These are phyloP conservation scores for Larix sibirica DNA, from an alignment of 83 land plant genomes.

Conservation along the genomic window DNA sequence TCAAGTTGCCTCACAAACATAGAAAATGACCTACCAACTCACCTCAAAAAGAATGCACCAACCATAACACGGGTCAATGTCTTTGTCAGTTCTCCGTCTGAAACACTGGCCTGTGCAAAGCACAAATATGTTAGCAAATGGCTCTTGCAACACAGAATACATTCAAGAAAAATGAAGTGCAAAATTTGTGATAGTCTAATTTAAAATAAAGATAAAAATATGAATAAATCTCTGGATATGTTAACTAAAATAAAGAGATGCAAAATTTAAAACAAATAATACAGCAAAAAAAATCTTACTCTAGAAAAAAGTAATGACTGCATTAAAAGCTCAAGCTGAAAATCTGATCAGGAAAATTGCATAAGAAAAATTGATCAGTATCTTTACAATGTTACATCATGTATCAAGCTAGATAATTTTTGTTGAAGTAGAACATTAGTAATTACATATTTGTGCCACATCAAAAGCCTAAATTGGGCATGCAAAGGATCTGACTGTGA, in stretches of 20 bases:
- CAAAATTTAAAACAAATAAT: not conserved
- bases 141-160: not conserved
- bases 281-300: constrained; percentile 42
- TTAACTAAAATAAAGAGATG: not conserved
- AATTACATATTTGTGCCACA: not conserved
- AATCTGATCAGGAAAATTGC: constrained; percentile 52
- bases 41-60: constrained; percentile 90
- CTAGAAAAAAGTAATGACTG: constrained; percentile 88
- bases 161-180: not conserved
- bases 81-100: constrained; percentile 66
- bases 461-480: not conserved
- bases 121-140: not conserved
- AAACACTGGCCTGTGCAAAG: constrained; percentile 73
- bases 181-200: constrained; percentile 5
- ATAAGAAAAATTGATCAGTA: not conserved
- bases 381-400: not conserved
- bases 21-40: constrained; percentile 2
- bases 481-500: not conserved
- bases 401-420: not conserved
- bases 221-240: not conserved
- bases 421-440: not conserved
- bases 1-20: too few species aligned
- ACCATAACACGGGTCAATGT: constrained; percentile 62
- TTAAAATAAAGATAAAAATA: not conserved
- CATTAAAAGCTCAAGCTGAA: constrained; percentile 91